Base-by-base conservation (phyloP, 352 stramenopile species). In the Globisporangium cystogenes region DNA sequence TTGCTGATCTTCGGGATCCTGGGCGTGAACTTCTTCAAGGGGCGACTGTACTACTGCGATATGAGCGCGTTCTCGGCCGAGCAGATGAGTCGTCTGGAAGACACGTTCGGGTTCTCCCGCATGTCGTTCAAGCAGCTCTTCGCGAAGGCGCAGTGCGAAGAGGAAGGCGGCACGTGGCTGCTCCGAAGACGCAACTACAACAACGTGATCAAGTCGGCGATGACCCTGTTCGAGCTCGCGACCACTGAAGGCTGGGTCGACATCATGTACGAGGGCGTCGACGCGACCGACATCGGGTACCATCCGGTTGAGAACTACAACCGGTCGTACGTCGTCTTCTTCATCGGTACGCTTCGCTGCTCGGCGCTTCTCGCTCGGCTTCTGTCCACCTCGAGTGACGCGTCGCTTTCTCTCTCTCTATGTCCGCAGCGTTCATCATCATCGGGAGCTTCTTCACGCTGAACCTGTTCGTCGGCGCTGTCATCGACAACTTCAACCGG, bases 401-500 rank as follows among this genome's bases (percentile, higher is more conserved):
- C 2, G 40, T 16, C n/a, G 21, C 21, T 46, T 14, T 31, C 3
- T 46, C 14, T 27, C 20, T 61, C 8, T 49, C 10, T n/a, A 21
- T 35, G 6, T 54, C 40, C 26, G 8, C 29, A 79, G 70, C 72
- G 7, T 96, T 96, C 60, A 82, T 96, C 50, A 68, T 96, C 23
- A 72, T 96, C 24, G 83, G 86, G 23, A 70, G 70, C 46, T 96
- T 93, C 45, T 93, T 96, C 65, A 79, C 90, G 7, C 70, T 96
- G 49, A 90, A 96, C 37, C 72, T 96, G 1, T 96, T 96, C 60
- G 80, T 95, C 4, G 87, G 86, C 23, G 82, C 92, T 0, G 85
- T 96, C 26, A 86, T 96, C 44, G 84, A 96, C 62, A 91, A 94
- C 51, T 96, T 96, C 42, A 85, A 90, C 27, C 62, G 77, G 11